These are phyloP conservation scores for Chlorella sp. DNA, from an alignment of 139 green algal genomes.

Conservation along the genomic window DNA sequence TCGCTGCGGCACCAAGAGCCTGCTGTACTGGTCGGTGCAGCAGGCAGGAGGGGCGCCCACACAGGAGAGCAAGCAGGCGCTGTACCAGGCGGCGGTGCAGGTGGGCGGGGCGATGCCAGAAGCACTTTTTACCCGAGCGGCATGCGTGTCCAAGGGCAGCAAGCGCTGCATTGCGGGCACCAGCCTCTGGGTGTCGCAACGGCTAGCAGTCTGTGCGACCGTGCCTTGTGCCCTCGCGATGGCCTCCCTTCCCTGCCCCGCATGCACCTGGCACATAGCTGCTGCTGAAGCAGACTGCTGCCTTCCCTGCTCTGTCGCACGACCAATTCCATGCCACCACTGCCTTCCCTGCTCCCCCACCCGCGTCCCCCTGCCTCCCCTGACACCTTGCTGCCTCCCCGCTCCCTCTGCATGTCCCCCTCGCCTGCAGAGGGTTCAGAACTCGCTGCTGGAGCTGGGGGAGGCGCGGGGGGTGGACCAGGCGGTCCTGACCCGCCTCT, in stretches of 20 bases:
- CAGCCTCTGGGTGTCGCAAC: neutral
- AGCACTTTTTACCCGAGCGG: too few relatives aligned
- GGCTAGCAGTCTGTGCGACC: neutral
- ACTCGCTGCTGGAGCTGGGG: neutral
- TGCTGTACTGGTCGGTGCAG: conserved; percentile 17
- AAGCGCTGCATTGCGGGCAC: too few relatives aligned
- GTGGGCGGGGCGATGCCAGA: neutral
- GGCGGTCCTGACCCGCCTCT: neutral
- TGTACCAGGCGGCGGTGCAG: conserved; percentile 16
- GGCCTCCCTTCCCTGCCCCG: neutral
- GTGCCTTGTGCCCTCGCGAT: neutral
- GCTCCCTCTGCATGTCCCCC: too few relatives aligned
- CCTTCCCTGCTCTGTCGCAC: too few relatives aligned
- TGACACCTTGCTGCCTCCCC: neutral
- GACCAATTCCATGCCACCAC: too few relatives aligned
- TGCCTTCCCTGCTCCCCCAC: neutral
- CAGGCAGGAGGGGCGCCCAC: conserved; percentile 5
- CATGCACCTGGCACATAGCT: neutral
- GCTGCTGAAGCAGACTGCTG: too few relatives aligned
- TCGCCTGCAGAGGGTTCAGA: conserved; percentile 19
- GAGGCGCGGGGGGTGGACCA: neutral
- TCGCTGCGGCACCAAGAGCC: neutral
- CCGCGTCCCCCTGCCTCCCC: neutral
- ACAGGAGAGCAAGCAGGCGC: neutral
- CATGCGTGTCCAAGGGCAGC: too few relatives aligned